Base-by-base conservation (phyloP, 176 grass and related monocot species). In the Raddia distichophylla region DNA sequence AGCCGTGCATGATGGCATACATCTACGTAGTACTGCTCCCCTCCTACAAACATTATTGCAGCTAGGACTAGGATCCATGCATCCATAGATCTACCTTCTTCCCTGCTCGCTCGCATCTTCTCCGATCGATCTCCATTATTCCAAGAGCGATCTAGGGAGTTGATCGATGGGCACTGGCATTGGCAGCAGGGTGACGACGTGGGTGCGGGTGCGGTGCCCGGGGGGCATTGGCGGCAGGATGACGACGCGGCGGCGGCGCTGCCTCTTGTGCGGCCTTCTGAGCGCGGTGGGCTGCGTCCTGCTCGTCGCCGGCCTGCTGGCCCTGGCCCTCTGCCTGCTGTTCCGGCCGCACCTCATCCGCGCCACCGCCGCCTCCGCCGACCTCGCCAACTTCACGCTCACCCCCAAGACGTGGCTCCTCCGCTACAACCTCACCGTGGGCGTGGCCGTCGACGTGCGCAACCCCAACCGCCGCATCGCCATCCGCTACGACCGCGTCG, bases 331-430 rank as follows among this genome's bases (percentile, higher is more conserved):
- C 0, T 89, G 70, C 76, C 82, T 89, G 2, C 15, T 89, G 5
- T 84, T 89, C 87, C 87, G 82, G 8, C 87, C 87, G 0, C 82
- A 79, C 87, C 70, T 63, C 15, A 52, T 89, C 63, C 46, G 22
- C 19, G 76, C 76, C 55, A 47, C 76, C 46, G 82, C 70, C 11
- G 69, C 33, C 19, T 16, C 55, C 50, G 81, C 69, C 69, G 81
- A 84, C n/a, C 87, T 89, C 12, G 0, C 17, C 55, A 13, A 15
- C 46, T 89, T 85, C 82, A 37, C 1, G 0, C 70, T 89, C 54
- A 68, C 82, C 0, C 63, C 82, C 70, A 27, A 9, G 5, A 75
- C 63, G 0, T 89, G 82, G 76, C 54, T 75, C 70, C 76, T 89
- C 54, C 47, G 3, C 76, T 85, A 89, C 87, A 85, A 89, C 87